Evolutionary conservation across 768 basidiomycete genomes (phyloP), one percentile per base, ranked within the genome.

Genomic region (Albatrellus ellisii): DNA sequence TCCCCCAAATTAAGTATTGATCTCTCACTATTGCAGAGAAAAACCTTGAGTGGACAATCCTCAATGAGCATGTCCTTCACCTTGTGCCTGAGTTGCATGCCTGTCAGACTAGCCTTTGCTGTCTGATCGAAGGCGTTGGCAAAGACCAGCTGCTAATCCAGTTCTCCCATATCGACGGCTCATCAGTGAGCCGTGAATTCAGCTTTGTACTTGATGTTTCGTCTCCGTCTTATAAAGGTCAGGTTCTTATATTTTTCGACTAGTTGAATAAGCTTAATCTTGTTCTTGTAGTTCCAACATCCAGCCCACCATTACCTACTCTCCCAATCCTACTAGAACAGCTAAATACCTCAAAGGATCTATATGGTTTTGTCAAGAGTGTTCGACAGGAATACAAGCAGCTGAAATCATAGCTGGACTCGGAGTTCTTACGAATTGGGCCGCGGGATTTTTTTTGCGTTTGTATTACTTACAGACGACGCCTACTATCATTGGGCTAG

Each of bases 81-180:
- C 57, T 73, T 10, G 57, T 63, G 2, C 72, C 73, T 2, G 80
- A 86, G 49, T 60, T 84, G 20, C 58, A 62, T 2, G 67, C 60
- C 11, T 72, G 72, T 48, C 77, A 85, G 61, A 64, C 65, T 6
- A 60, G 64, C 26, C 60, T 86, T 25, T 69, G 70, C 12, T 82
- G 77, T 55, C 59, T 67, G 12, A 69, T 91, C n/a, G 86, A 91
- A 57, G 87, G 87, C 28, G 71, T 91, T 31, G 76, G 77, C 52
- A 66, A 65, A 26, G 79, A 84, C 55, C 69, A 75, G 36, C 67
- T 91, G 15, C 68, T 90, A 35, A 63, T 91, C 42, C 75, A 78
- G 4, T 90, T 90, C 57, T 69, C 69, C 8, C 61, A 73, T 43
- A 54, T 90, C 27, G 81, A 88, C 52, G 63, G 68, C 4, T 48